These are phyloP conservation scores for Quercus engelmannii DNA, from an alignment of 306 rosid genomes.

Conservation along the genomic window DNA sequence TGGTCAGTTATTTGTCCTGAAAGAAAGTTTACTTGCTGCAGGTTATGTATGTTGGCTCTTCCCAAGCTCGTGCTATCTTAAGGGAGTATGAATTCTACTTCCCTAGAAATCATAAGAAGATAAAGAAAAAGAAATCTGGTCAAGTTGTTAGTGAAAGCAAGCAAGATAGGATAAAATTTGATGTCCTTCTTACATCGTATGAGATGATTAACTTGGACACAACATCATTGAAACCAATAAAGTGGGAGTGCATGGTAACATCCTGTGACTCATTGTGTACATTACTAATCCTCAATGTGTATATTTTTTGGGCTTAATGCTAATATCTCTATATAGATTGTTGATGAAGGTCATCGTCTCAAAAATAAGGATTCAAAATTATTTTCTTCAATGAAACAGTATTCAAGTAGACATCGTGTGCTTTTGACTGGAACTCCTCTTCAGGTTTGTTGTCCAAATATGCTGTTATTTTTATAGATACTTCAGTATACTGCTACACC, in stretches of 20 bases:
- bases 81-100: conserved; percentile 90
- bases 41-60: conserved; percentile 94
- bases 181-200: conserved; percentile 93
- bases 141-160: conserved; percentile 67
- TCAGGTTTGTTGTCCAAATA: conserved; percentile 61
- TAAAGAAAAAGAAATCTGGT: conserved; percentile 86
- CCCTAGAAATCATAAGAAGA: conserved; percentile 82
- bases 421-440: conserved; percentile 99
- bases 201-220: conserved; percentile 95
- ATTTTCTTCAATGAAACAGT: conserved; percentile 91
- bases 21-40: conserved; percentile 37
- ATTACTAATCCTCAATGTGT: conserved; percentile 9
- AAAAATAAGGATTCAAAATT: conserved; percentile 97
- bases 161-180: conserved; percentile 96
- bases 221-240: conserved; percentile 71
- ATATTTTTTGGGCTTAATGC: conserved; percentile 18
- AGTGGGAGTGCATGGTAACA: conserved; percentile 92
- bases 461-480: conserved; percentile 11
- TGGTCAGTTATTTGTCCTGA: conserved; percentile 29
- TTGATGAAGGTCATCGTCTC: conserved; percentile 99
- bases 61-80: conserved; percentile 84
- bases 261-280: conserved; percentile 12
- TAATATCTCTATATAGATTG: conserved; percentile 54
- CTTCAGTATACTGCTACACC: conserved; percentile 5
- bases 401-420: conserved; percentile 68